phyloP scores from a whole-genome alignment of 768 basidiomycete genomes.

The Suillus weaverae region DNA sequence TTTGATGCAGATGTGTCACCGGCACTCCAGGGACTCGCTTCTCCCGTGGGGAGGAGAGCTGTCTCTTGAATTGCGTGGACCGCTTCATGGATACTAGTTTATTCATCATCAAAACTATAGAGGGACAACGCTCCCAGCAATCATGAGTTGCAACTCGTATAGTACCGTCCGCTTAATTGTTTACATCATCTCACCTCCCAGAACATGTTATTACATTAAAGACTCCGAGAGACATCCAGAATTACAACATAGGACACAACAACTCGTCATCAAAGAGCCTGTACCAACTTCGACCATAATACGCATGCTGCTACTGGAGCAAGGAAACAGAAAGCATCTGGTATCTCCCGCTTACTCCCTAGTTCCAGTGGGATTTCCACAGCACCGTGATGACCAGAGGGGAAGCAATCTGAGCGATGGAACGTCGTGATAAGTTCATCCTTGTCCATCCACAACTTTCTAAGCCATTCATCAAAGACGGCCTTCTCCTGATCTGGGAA shows the following conservation, averaged over 20 bases:
- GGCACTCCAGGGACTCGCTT: conserved; percentile 77
- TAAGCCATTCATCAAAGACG: conserved; percentile 81
- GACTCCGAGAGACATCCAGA: background rate
- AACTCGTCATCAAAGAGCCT: conserved; percentile 20
- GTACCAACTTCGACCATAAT: conserved; percentile 43
- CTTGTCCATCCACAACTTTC: conserved; percentile 81
- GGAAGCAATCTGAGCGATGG: conserved; percentile 52
- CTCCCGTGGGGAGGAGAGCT: conserved; percentile 75
- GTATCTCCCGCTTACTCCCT: conserved; percentile 51
- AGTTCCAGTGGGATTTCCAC: conserved; percentile 64
- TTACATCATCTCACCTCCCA: conserved; percentile 1
- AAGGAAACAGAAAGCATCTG: conserved; percentile 73
- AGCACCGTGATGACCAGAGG: conserved; percentile 23
- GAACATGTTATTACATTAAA: conserved; percentile 3
- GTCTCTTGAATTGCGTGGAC: conserved; percentile 88
- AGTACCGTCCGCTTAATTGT: background rate
- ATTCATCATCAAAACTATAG: conserved; percentile 72
- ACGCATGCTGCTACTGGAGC: conserved; percentile 54
- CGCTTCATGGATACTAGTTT: conserved; percentile 87
- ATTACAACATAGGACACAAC: conserved; percentile 12
- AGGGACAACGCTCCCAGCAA: conserved; percentile 44
- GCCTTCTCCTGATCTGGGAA: conserved; percentile 58
- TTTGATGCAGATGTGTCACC: conserved; percentile 67
- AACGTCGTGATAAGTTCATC: conserved; percentile 75
- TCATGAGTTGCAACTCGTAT: conserved; percentile 3